Evolutionary conservation across 73 alveolate genomes (phyloP), one percentile per base, ranked within the genome.

Genomic region (Effrenium voratum): DNA sequence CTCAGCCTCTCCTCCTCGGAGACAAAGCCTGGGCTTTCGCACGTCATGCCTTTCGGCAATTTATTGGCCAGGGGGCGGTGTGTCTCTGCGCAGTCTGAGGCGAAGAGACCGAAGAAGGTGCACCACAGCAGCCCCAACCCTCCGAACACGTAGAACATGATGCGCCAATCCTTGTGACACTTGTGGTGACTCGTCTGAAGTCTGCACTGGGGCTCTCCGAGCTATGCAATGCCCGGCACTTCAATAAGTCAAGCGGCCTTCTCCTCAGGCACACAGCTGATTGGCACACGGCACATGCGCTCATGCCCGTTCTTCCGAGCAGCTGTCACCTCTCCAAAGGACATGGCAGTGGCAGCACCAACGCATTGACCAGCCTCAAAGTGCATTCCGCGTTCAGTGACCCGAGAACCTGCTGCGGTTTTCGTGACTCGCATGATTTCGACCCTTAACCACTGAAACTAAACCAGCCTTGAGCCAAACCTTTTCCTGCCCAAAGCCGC

Each of bases 151-250:
- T 90, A 90, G 87, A 90, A 90, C 57, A 68, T 57, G 50, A 68
- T 46, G 34, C 96, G 86, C 96, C 96, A 90, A n/a, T 90, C 96
- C 96, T 90, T 15, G 82, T 28, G n/a, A n/a, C n/a, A n/a, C n/a
- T 52, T 52, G 63, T 52, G 8, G 63, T 8, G 19, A 52, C 19
- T 8, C 26, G 63, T 52, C 63, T 52, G 63, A 19, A 52, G 63
- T 8, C 63, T 19, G 63, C n/a, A n/a, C n/a, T n/a, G n/a, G n/a
- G n/a, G n/a, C n/a, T n/a, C n/a, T n/a, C n/a, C n/a, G n/a, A n/a
- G n/a, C n/a, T n/a, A 4, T 12, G 30, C 75, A 32, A 60, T 5
- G 8, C 30, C 34, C 75, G 36, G 30, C 68, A 55, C 30, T 22
- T 55, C 12, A 22, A 55, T 55, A 30, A 38, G 60, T n/a, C 55